A percentile compares a stretch with the other conserved stretches of the same genome.
Conservation (phyloP, 2,329 filamentous ascomycete species). For the Pyrenophora seminiperda region DNA sequence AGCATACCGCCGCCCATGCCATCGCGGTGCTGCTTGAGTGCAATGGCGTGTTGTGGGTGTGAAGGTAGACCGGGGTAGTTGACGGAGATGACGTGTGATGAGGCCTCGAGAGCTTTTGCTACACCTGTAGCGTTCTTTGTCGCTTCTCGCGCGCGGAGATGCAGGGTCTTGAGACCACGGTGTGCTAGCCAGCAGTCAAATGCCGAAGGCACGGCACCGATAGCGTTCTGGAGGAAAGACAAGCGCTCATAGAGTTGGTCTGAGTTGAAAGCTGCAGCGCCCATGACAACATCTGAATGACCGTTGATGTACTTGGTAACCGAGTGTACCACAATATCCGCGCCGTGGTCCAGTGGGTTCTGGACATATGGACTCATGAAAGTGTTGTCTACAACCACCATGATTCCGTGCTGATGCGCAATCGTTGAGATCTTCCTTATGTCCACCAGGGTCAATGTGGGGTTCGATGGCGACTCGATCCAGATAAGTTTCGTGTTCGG, state of each 20-base stretch:
- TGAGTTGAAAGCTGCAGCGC: conserved; percentile 92
- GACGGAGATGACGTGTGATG: conserved; percentile 81
- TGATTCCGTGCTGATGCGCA: conserved; percentile 85
- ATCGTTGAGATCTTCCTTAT: conserved; percentile 82
- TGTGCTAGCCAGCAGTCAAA: conserved; percentile 99
- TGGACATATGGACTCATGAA: conserved; percentile 97
- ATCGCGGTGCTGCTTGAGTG: conserved; percentile 87
- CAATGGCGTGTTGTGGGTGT: conserved; percentile 84
- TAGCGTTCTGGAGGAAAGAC: conserved; percentile 93
- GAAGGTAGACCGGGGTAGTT: conserved; percentile 93
- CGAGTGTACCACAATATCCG: conserved; percentile 94
- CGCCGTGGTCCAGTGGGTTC: conserved; percentile 92
- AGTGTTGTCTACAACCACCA: conserved; percentile 99
- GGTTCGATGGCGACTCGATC: conserved; percentile 96
- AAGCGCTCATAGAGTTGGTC: conserved; percentile 77
- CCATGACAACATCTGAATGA: conserved; percentile 96
- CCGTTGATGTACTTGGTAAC: conserved; percentile 99
- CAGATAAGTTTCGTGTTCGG: conserved; percentile 91
- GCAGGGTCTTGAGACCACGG: conserved; percentile 93
- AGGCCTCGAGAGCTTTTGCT: conserved; percentile 76
- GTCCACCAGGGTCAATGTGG: conserved; percentile 89
- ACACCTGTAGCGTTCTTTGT: conserved; percentile 79
- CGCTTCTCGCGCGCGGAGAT: conserved; percentile 87
- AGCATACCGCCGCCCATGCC: conserved; percentile 98
- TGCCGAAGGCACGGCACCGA: conserved; percentile 89